These are phyloP conservation scores for Hymenoscyphus fraxineus DNA, from an alignment of 2,329 filamentous ascomycete genomes.

Conservation along the genomic window DNA sequence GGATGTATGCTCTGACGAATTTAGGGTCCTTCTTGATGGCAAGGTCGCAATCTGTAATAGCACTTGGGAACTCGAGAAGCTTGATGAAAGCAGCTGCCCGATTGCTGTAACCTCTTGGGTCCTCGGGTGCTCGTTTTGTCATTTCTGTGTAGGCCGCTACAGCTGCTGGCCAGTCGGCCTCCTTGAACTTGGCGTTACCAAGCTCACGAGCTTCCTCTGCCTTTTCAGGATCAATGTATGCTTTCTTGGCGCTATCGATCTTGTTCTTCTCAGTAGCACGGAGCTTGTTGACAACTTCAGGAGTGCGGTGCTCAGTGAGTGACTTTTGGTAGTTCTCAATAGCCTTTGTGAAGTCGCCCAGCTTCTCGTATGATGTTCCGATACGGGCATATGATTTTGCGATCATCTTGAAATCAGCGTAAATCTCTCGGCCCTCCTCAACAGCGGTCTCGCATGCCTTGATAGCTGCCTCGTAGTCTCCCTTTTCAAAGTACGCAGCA, in stretches of 20 bases:
- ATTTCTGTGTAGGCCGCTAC: constrained; percentile 95
- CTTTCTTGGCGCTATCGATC: constrained; percentile 67
- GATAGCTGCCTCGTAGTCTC: constrained; percentile 83
- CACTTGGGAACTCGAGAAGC: constrained; percentile 90
- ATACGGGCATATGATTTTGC: constrained; percentile 98
- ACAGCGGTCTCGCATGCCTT: constrained; percentile 84
- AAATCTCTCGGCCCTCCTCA: constrained; percentile 81
- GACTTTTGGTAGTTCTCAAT: constrained; percentile 90
- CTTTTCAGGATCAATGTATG: constrained; percentile 86
- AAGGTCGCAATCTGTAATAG: constrained; percentile 84
- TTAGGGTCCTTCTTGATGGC: constrained; percentile 87
- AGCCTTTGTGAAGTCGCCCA: constrained; percentile 73
- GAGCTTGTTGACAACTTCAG: constrained; percentile 89
- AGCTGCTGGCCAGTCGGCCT: constrained; percentile 88
- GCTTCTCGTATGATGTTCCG: constrained; percentile 88
- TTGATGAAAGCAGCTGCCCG: constrained; percentile 96
- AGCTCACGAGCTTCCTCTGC: constrained; percentile 93
- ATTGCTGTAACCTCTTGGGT: constrained; percentile 94
- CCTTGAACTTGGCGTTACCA: constrained; percentile 96
- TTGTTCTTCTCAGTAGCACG: constrained; percentile 86
- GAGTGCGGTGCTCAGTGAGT: constrained; percentile 92
- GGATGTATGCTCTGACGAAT: constrained; percentile 94
- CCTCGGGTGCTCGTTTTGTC: constrained; percentile 90
- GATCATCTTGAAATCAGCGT: constrained; percentile 96
- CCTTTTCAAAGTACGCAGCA: constrained; percentile 93